Percentiles rank a stretch among this genome's conserved stretches.
Evolutionary conservation across 768 basidiomycete genomes (phyloP).

Genomic region (Xerocomellus amylosporus): DNA sequence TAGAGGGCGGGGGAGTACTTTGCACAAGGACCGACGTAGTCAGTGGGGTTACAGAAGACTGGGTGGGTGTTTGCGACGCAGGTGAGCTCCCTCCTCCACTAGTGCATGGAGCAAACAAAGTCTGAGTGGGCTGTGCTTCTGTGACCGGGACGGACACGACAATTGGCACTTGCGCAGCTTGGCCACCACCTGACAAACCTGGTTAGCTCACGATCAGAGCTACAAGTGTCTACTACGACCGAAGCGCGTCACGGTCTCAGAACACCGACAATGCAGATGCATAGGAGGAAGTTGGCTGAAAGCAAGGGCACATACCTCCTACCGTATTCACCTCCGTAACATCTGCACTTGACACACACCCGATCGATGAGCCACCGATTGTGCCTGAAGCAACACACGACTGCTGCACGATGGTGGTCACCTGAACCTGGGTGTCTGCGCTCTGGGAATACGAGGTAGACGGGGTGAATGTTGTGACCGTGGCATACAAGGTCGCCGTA

Average conservation of each 20-base stretch:
- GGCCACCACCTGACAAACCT: conserved; percentile 23
- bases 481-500: conserved; percentile 42
- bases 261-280: neutral
- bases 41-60: conserved; percentile 10
- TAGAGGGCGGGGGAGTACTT: conserved; percentile 33
- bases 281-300: neutral
- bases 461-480: conserved; percentile 34
- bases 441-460: conserved; percentile 39
- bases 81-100: conserved; percentile 17
- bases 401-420: conserved; percentile 33
- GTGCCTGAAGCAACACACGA: conserved; percentile 35
- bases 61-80: conserved; percentile 3
- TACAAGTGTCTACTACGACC: neutral
- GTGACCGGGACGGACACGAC: conserved; percentile 36
- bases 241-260: conserved; percentile 20
- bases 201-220: conserved; percentile 13
- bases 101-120: conserved; percentile 43
- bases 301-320: conserved; percentile 30
- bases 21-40: conserved; percentile 28
- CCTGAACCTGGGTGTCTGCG: conserved; percentile 28
- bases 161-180: conserved; percentile 41
- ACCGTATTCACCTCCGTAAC: conserved; percentile 34
- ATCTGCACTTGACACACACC: conserved; percentile 28
- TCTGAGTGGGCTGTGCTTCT: conserved; percentile 31
- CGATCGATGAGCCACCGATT: conserved; percentile 22